Conservation (phyloP, 2,329 filamentous ascomycete genomes). For the Plectosphaerella sp. region DNA sequence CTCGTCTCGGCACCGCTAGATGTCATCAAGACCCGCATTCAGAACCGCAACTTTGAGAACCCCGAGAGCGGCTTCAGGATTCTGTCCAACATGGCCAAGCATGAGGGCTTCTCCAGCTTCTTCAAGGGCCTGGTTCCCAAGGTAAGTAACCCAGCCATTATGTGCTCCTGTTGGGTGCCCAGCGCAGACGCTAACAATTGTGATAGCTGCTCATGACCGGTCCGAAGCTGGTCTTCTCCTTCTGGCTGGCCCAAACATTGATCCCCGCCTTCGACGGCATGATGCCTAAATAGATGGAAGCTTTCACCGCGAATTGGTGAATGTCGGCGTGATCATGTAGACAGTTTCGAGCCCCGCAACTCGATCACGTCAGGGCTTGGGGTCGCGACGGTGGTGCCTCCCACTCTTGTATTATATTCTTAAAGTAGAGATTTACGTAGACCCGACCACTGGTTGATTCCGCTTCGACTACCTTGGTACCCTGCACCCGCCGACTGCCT, state of each 20-base stretch:
- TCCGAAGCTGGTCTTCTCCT: constrained; percentile 97
- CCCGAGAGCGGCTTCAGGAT: constrained; percentile 93
- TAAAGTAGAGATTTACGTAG: too few relatives aligned
- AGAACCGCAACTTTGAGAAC: constrained; percentile 98
- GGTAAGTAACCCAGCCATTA: constrained; percentile 33
- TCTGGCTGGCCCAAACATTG: constrained; percentile 98
- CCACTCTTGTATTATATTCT: too few relatives aligned
- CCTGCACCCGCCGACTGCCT: too few relatives aligned
- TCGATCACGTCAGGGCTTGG: too few relatives aligned
- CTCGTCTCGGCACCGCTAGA: constrained; percentile 94
- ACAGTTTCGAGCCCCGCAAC: too few relatives aligned
- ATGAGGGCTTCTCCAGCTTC: constrained; percentile 82
- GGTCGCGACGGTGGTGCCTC: too few relatives aligned
- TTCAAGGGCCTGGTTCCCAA: constrained; percentile 98
- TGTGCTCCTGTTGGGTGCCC: background rate
- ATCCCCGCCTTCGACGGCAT: constrained; percentile 80
- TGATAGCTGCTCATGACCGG: constrained; percentile 89
- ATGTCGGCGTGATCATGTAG: background rate
- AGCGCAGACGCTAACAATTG: background rate
- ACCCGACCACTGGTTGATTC: too few relatives aligned
- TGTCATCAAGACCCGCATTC: constrained; percentile 97
- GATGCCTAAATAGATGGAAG: constrained; percentile 27
- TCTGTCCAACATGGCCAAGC: constrained; percentile 84
- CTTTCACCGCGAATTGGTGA: background rate
- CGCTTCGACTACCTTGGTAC: too few relatives aligned